Evolutionary conservation across 257 asterid genomes (phyloP).

Genomic region (Solanum etuberosum): DNA sequence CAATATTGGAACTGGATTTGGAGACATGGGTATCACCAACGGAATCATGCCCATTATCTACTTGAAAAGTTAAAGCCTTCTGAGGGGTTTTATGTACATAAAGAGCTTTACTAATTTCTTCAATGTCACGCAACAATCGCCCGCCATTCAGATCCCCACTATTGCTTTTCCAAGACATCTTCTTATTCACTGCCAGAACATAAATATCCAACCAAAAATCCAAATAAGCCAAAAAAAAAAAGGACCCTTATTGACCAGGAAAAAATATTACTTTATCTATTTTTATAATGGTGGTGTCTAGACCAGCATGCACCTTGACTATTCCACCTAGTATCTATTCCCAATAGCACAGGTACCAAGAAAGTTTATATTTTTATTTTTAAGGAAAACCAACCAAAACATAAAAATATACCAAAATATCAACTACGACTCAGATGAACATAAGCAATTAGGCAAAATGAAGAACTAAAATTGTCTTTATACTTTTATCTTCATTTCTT

Average conservation of each 20-base stretch:
- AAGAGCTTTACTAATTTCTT: constrained; percentile 80
- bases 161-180: constrained; percentile 19
- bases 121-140: constrained; percentile 55
- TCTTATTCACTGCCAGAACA: constrained; percentile 3
- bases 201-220: constrained; percentile 1
- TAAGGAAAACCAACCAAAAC: not conserved
- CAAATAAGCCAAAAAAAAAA: not conserved
- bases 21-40: constrained; percentile 11
- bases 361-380: not conserved
- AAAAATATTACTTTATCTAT: not conserved
- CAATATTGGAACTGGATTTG: constrained; percentile 14
- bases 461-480: not conserved
- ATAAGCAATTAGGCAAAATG: not conserved
- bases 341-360: not conserved
- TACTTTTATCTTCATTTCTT: not conserved
- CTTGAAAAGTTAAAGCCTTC: constrained; percentile 27
- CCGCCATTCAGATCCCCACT: constrained; percentile 41
- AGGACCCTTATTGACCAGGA: not conserved
- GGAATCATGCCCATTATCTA: constrained; percentile 10
- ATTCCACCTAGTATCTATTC: not conserved
- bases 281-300: not conserved
- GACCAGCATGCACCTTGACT: not conserved
- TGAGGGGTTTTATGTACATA: constrained; percentile 35
- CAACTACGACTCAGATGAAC: not conserved
- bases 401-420: not conserved